phyloP scores from a whole-genome alignment of 116 monocot species.

The Trichopus zeylanicus region DNA sequence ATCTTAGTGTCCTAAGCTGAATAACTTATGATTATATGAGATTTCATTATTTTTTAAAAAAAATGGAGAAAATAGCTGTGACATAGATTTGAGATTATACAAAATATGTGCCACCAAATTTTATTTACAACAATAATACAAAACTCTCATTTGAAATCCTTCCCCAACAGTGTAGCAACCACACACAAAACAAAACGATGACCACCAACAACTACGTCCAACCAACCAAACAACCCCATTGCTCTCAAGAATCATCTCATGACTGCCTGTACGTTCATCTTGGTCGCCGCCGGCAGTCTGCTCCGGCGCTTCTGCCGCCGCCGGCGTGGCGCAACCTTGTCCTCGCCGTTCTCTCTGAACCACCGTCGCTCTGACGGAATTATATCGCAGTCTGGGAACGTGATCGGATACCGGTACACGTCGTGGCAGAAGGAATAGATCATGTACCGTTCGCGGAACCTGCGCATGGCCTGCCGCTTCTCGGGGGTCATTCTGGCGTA shows the following conservation, averaged over 20 bases:
- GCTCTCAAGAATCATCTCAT: no score
- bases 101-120: no score
- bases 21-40: no score
- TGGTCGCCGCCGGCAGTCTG: not conserved
- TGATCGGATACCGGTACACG: constrained; percentile 15
- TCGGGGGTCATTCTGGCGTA: not conserved
- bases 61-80: no score
- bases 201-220: no score
- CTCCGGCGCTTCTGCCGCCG: not conserved
- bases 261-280: not conserved
- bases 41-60: no score
- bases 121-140: no score
- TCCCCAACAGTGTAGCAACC: no score
- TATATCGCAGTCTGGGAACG: constrained; percentile 21
- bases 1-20: no score
- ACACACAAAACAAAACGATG: no score
- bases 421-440: constrained; percentile 42
- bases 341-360: not conserved
- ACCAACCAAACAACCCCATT: not conserved
- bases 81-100: no score
- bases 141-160: no score
- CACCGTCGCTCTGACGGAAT: not conserved
- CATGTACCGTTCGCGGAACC: constrained; percentile 23
- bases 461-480: constrained; percentile 20
- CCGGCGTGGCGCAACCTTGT: not conserved